Percentiles rank a stretch among this genome's conserved stretches.
phyloP scores from a whole-genome alignment of 1,284 basidiomycete genomes.

The Moniliophthora roreri region DNA sequence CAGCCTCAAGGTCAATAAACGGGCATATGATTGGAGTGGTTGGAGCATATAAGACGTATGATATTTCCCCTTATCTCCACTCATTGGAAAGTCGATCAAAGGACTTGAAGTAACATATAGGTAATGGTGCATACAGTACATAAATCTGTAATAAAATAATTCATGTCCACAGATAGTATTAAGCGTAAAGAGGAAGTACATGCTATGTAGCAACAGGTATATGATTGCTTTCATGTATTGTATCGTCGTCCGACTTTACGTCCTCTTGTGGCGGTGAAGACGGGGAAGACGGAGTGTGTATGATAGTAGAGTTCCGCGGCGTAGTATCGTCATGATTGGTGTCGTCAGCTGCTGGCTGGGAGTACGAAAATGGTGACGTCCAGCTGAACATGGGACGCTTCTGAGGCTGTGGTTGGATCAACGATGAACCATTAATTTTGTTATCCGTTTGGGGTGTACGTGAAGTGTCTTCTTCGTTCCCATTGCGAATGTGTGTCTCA shows the following conservation, averaged over 20 bases:
- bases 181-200: conserved; percentile 12
- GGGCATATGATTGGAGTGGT: not conserved
- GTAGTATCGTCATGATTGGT: conserved; percentile 41
- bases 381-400: conserved; percentile 17
- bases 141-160: conserved; percentile 18
- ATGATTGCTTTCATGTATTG: conserved; percentile 19
- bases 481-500: conserved; percentile 43
- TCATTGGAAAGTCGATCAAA: not conserved
- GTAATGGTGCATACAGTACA: conserved; percentile 1
- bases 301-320: conserved; percentile 46
- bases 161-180: conserved; percentile 4
- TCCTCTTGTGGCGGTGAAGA: conserved; percentile 29
- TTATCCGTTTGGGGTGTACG: not conserved
- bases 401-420: conserved; percentile 23
- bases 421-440: conserved; percentile 11
- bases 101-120: not conserved
- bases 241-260: conserved; percentile 30
- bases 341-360: conserved; percentile 34
- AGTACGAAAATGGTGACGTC: conserved; percentile 46
- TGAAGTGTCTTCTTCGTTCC: conserved; percentile 24
- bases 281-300: too few species aligned
- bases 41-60: not conserved
- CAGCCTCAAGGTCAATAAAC: conserved; percentile 24
- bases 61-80: not conserved
- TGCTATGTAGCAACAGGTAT: conserved; percentile 18